Evolutionary conservation across 176 grass and related monocot genomes (phyloP).

Genomic region (Carex parvula): DNA sequence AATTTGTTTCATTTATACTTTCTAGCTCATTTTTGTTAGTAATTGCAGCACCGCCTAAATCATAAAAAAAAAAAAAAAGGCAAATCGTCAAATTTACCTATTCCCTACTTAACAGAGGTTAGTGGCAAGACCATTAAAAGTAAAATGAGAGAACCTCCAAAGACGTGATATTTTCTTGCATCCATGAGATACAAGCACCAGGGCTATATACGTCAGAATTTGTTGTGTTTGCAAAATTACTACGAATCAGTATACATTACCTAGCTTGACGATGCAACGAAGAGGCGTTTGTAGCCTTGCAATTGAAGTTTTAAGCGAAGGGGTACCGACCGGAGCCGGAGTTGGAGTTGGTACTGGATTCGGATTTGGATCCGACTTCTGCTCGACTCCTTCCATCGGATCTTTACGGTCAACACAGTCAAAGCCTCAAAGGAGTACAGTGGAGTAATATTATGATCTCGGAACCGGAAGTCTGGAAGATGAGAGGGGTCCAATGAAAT

Average conservation of each 20-base stretch:
- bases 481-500: neutral
- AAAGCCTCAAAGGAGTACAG: neutral
- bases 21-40: slow-evolving; percentile 91
- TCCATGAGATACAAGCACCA: neutral
- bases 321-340: neutral
- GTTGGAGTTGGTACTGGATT: neutral
- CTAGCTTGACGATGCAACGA: slow-evolving; percentile 85
- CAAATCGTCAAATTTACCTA: neutral
- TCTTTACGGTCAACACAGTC: neutral
- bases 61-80: neutral
- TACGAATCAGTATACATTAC: slow-evolving; percentile 13
- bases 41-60: slow-evolving; percentile 85
- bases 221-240: neutral
- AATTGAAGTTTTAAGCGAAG: neutral
- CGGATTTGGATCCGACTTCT: neutral
- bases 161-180: neutral
- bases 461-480: too few species aligned
- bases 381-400: slow-evolving; percentile 14
- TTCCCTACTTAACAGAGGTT: neutral
- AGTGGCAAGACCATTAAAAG: neutral
- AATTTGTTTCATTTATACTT: slow-evolving; percentile 51
- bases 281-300: slow-evolving; percentile 11
- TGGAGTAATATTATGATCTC: neutral
- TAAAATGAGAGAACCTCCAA: too few species aligned
- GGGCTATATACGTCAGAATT: neutral